Conservation (phyloP, 1,284 basidiomycete genomes). For the Mrakiaceae sp. region DNA sequence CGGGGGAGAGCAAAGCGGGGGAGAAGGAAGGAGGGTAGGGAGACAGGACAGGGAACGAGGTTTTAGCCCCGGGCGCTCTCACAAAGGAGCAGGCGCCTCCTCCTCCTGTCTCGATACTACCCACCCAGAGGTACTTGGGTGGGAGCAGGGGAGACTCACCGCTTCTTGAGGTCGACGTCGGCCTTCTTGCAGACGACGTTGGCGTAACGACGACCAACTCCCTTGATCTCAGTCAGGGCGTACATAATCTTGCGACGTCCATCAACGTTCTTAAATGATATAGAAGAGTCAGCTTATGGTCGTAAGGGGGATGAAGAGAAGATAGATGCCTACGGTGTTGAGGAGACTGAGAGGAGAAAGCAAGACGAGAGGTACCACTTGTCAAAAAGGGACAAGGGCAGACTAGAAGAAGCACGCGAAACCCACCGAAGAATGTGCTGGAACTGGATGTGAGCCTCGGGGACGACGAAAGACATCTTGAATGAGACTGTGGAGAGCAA, state of each 20-base stretch:
- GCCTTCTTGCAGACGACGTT: constrained; percentile 99
- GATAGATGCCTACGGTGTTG: constrained; percentile 52
- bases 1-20: not conserved
- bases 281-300: no score
- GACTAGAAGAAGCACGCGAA: no score
- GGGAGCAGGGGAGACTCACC: constrained; percentile 47
- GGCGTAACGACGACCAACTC: constrained; percentile 97
- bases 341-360: constrained; percentile 51
- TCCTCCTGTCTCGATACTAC: not conserved
- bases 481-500: no score
- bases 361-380: no score
- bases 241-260: constrained; percentile 99
- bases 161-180: constrained; percentile 97
- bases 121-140: no score
- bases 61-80: not conserved
- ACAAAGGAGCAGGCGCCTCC: not conserved
- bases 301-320: no score
- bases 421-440: constrained; percentile 15
- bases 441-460: constrained; percentile 19
- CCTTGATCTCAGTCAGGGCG: constrained; percentile 96
- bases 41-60: not conserved
- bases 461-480: constrained; percentile 16
- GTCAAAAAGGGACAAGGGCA: no score
- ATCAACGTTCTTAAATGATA: constrained; percentile 62
- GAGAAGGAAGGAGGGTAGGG: not conserved